These are phyloP conservation scores for Stylosanthes scabra DNA, from an alignment of 331 rosid genomes.

Conservation along the genomic window DNA sequence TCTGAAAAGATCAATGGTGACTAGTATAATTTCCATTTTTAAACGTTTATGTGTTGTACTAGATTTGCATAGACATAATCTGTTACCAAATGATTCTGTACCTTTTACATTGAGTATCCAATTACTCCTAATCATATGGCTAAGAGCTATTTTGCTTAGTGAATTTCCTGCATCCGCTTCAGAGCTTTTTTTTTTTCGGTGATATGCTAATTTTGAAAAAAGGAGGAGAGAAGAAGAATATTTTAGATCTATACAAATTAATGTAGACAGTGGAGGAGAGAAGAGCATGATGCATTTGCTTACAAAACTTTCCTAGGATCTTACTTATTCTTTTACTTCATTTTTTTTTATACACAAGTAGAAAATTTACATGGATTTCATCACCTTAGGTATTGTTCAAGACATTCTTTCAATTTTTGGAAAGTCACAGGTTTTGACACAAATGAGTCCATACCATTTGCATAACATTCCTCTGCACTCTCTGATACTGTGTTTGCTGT, in stretches of 20 bases:
- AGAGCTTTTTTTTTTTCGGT: not conserved
- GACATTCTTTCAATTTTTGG: slow-evolving; percentile 75
- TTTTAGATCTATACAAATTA: slow-evolving; percentile 58
- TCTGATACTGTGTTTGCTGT: slow-evolving; percentile 93
- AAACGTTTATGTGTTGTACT: slow-evolving; percentile 17
- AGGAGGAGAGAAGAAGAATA: slow-evolving; percentile 28
- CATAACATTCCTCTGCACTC: slow-evolving; percentile 91
- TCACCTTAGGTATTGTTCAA: slow-evolving; percentile 62
- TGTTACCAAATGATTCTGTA: slow-evolving; percentile 16
- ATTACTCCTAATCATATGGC: slow-evolving; percentile 38
- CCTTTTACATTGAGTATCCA: slow-evolving; percentile 38
- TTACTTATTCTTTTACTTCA: slow-evolving; percentile 20
- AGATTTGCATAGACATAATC: slow-evolving; percentile 24
- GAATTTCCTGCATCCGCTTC: slow-evolving; percentile 20
- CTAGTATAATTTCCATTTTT: slow-evolving; percentile 21
- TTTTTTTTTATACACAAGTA: slow-evolving; percentile 46
- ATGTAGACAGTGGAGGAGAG: slow-evolving; percentile 38
- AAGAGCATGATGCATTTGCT: slow-evolving; percentile 54
- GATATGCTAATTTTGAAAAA: too few species aligned
- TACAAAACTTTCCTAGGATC: slow-evolving; percentile 90
- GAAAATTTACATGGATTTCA: slow-evolving; percentile 59
- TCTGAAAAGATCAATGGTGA: slow-evolving; percentile 15
- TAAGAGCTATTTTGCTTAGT: slow-evolving; percentile 33
- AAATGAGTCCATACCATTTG: slow-evolving; percentile 93
- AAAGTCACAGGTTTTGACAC: slow-evolving; percentile 93